Evolutionary conservation across 2,329 filamentous ascomycete genomes (phyloP), one percentile per base, ranked within the genome.

Genomic region (Chrysosporium keratinophilum): DNA sequence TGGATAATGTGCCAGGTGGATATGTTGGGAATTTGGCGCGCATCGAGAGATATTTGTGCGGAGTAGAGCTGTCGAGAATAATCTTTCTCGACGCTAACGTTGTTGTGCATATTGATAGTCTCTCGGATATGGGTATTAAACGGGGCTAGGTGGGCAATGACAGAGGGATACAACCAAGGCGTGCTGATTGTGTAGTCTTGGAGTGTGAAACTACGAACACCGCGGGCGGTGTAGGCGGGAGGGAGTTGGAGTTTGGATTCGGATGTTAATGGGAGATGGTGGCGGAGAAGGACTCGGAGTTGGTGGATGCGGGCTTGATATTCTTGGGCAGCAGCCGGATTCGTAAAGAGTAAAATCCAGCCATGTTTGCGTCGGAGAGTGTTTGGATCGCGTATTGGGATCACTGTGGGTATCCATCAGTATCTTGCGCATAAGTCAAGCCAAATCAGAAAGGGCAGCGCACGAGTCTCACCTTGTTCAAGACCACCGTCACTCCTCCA

Each of bases 281-380:
- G 33, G 31, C 54, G 52, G 15, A 55, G 54, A n/a, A 60, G 41
- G 41, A 45, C 39, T 20, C 54, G 54, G 28, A 62, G 54, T 7
- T 43, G 35, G 20, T 45, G 46, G n/a, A 55, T 55, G 23, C 54
- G 55, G n/a, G 47, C 41, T 41, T 62, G 61, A 43, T 59, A 63
- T 49, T 56, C 55, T 23, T 56, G 50, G 11, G 61, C 61, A n/a
- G 57, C 50, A 2, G 52, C 51, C 12, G 61, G 61, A 15, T 44
- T 58, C 31, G 56, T 17, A 51, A 63, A 62, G 6, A 61, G 20
- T 9, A 63, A 46, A 15, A 62, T 46, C 61, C 61, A 63, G 14
- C 47, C 52, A 45, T 55, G 41, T 23, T 49, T 57, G n/a, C 55
- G 54, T 5, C 55, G 52, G 14, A 63, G 54, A 10, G 56, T 59